Evolutionary conservation across 352 stramenopile species (phyloP).

Genomic region (Globisporangium carolinianum): DNA sequence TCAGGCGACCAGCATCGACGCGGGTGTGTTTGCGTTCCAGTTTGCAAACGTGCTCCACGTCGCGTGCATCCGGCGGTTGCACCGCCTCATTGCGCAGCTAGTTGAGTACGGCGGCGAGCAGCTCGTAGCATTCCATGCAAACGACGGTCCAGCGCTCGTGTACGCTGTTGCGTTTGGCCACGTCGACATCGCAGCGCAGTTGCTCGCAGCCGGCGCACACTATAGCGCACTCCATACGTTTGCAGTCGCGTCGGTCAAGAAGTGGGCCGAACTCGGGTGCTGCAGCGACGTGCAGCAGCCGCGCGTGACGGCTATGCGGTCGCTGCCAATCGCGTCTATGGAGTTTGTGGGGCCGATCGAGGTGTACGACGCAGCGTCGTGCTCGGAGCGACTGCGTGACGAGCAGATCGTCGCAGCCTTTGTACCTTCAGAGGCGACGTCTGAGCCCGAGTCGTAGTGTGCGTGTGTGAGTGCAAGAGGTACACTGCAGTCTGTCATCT

Average conservation of each 20-base stretch:
- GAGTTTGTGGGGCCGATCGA: neutral
- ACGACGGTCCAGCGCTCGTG: conserved; percentile 45
- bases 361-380: neutral
- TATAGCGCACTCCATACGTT: conserved; percentile 45
- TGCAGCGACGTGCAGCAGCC: conserved; percentile 19
- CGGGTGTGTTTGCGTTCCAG: conserved; percentile 55
- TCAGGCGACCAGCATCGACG: conserved; percentile 13
- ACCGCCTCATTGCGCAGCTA: conserved; percentile 37
- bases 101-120: conserved; percentile 43
- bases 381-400: neutral
- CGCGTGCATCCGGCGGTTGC: conserved; percentile 47
- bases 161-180: conserved; percentile 67
- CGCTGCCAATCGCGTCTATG: neutral
- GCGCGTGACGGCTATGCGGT: neutral
- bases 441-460: neutral
- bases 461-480: neutral
- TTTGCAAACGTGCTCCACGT: conserved; percentile 58
- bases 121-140: conserved; percentile 50
- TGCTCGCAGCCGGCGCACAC: conserved; percentile 38
- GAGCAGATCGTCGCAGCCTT: neutral
- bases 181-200: conserved; percentile 19
- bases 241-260: conserved; percentile 45
- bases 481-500: neutral
- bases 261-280: conserved; percentile 56
- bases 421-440: neutral